phyloP scores from a whole-genome alignment of 1,284 basidiomycete genomes.

The Irpex lacteus region DNA sequence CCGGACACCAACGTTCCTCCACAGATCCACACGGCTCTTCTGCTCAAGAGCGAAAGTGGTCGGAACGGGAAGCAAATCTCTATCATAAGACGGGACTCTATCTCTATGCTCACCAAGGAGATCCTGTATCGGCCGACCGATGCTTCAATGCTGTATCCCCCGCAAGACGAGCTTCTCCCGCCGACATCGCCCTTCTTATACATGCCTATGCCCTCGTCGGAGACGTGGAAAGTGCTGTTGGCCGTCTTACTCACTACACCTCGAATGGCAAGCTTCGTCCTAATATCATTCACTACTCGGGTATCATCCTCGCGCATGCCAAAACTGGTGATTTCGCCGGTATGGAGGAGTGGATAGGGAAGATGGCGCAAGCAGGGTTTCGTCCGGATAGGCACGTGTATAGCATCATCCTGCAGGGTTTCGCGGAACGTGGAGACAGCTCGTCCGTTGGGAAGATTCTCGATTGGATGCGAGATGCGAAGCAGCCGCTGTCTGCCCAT shows the following conservation, averaged over 20 bases:
- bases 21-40: neutral
- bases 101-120: conserved; percentile 51
- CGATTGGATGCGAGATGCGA: conserved; percentile 56
- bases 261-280: conserved; percentile 40
- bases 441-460: conserved; percentile 56
- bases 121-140: conserved; percentile 39
- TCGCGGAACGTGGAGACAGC: conserved; percentile 57
- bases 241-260: conserved; percentile 56
- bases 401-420: conserved; percentile 60
- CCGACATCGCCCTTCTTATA: conserved; percentile 46
- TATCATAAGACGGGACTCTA: conserved; percentile 41
- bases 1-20: neutral
- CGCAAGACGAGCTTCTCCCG: conserved; percentile 17
- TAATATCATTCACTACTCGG: conserved; percentile 47
- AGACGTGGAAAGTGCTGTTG: conserved; percentile 38
- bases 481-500: conserved; percentile 46
- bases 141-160: conserved; percentile 40
- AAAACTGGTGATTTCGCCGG: conserved; percentile 47
- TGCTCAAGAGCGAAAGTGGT: neutral
- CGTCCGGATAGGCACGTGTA: conserved; percentile 55
- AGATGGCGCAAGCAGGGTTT: conserved; percentile 48
- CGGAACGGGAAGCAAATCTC: neutral
- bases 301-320: conserved; percentile 57
- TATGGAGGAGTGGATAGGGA: conserved; percentile 55
- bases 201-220: conserved; percentile 51